Evolutionary conservation across 2,329 filamentous ascomycete genomes (phyloP), one percentile per base, ranked within the genome.

Genomic region (Penicillium janthinellum): DNA sequence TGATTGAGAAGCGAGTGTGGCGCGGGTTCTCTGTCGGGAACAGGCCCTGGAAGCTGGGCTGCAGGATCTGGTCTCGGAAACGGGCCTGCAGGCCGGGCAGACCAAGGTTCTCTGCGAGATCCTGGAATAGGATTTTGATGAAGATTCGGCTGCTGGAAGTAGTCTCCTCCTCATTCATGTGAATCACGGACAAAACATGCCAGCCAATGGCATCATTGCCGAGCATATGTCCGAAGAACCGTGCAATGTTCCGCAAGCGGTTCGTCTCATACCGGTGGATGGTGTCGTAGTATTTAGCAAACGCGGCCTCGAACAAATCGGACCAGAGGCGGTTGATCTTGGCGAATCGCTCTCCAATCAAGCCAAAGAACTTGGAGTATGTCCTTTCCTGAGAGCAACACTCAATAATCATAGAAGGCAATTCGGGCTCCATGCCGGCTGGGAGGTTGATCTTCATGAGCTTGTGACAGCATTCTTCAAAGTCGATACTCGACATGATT

Each of bases 231-330:
- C 92, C 93, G 70, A 98, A 99, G 74, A 99, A 92, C 62, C 93
- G 88, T 17, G 94, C 95, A 71, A 98, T 94, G 73, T 98, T 99
- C 63, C 95, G 90, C 39, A 99, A 84, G 61, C 92, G 88, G 77
- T 97, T 98, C 42, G 94, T 98, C 75, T 98, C 95, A 75, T 96
- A 96, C 15, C 95, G 90, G 77, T 99, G 95, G 62, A 98, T 98
- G 0, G 93, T 98, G 63, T 96, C 91, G 82, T 97, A 99, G 78
- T 98, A 97, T 70, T 93, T 93, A 62, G 85, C 85, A 75, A 99
- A 99, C 22, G 89, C 86, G 66, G 92, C 86, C 76, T 98, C 92
- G 66, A 98, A 98, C 5, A 98, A 84, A 64, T 96, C 92, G 31
- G 88, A 90, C 95, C 95, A 99, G 53, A 97, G 84, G 22, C 95